Evolutionary conservation across 2,329 filamentous ascomycete species (phyloP).

Genomic region (Fusarium equiseti): DNA sequence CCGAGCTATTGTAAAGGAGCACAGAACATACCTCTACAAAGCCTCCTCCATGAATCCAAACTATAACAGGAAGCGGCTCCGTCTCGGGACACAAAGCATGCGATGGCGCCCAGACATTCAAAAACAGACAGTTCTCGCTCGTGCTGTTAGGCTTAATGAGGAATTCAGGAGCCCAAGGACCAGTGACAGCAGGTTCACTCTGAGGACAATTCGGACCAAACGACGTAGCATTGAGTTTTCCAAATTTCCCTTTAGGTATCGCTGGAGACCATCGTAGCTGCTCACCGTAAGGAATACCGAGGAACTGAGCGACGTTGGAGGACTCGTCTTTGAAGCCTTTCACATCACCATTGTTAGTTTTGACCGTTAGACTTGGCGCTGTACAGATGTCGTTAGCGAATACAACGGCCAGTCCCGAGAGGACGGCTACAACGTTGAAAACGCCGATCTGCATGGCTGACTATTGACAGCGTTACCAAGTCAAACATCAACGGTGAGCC

Average conservation of each 20-base stretch:
- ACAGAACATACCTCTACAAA: not conserved
- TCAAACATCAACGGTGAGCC: not conserved
- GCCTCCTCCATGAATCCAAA: slow-evolving; percentile 17
- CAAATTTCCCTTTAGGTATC: not conserved
- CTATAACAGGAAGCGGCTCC: not conserved
- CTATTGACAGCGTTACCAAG: not conserved
- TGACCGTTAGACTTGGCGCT: slow-evolving; percentile 4
- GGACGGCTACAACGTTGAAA: not conserved
- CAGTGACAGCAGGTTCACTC: not conserved
- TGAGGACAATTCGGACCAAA: slow-evolving; percentile 16
- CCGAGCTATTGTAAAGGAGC: not conserved
- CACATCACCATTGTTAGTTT: not conserved
- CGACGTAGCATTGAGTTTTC: not conserved
- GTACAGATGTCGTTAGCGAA: not conserved
- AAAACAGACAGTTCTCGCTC: slow-evolving; percentile 6
- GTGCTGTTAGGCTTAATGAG: slow-evolving; percentile 20
- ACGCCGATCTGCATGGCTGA: not conserved
- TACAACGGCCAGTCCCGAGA: slow-evolving; percentile 1
- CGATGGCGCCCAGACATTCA: slow-evolving; percentile 4
- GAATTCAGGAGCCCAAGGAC: slow-evolving; percentile 10
- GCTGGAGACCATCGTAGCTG: slow-evolving; percentile 8
- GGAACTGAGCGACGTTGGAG: slow-evolving; percentile 9
- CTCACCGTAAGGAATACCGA: slow-evolving; percentile 17
- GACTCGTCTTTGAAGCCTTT: not conserved
- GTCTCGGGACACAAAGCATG: not conserved